Evolutionary conservation across 192 early-diverging fungal species (phyloP).

Genomic region (Pilobolus umbonatus): DNA sequence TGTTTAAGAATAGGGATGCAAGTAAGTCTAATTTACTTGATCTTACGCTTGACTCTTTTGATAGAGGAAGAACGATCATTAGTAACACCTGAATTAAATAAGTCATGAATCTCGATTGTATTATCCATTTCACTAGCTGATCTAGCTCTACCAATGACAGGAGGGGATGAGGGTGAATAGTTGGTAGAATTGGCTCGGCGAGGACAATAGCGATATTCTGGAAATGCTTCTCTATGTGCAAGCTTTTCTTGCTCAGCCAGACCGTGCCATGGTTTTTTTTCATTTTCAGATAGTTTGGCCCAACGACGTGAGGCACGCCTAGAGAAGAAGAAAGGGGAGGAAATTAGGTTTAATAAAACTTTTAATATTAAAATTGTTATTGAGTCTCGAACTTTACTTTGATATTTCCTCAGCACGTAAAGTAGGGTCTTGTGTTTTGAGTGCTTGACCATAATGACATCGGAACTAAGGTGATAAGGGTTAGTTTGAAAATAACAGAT

Average conservation of each 20-base stretch:
- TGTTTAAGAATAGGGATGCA: too few species aligned
- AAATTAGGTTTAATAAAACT: too few species aligned
- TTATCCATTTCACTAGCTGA: slow-evolving; percentile 3
- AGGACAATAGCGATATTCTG: slow-evolving; percentile 36
- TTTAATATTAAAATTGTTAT: neutral
- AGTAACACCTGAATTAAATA: neutral
- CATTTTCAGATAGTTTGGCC: slow-evolving; percentile 27
- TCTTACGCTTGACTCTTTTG: slow-evolving; percentile 7
- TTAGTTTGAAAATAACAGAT: neutral
- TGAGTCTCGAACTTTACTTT: slow-evolving; percentile 21
- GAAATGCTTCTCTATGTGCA: slow-evolving; percentile 35
- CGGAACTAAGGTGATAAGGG: slow-evolving; percentile 20
- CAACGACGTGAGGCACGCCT: slow-evolving; percentile 36
- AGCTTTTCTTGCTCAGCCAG: slow-evolving; percentile 34
- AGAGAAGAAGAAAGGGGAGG: neutral
- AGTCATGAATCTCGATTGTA: neutral
- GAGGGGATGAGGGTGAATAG: neutral
- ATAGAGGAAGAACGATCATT: slow-evolving; percentile 1
- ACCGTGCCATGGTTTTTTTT: slow-evolving; percentile 38
- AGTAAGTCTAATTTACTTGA: slow-evolving; percentile 17
- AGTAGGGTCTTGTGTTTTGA: slow-evolving; percentile 34
- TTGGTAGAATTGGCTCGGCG: slow-evolving; percentile 14
- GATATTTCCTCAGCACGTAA: slow-evolving; percentile 35
- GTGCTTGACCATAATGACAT: slow-evolving; percentile 38
- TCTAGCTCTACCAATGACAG: neutral